These are phyloP conservation scores for Yarrowia divulgata DNA, from an alignment of 805 yeast species.

Conservation along the genomic window DNA sequence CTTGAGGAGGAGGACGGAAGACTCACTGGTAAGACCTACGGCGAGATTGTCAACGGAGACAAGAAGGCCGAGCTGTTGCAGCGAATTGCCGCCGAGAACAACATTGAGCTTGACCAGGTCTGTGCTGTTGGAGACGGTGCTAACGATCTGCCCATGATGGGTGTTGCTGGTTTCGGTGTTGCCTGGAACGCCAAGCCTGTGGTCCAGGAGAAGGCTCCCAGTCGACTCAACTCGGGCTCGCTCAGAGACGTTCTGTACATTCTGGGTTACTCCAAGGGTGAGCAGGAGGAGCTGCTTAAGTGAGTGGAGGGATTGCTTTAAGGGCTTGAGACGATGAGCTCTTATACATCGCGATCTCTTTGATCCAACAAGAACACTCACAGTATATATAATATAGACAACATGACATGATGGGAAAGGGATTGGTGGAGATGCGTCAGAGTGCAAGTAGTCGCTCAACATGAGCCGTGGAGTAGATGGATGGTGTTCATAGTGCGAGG, in stretches of 20 bases:
- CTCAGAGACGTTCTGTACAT: slow-evolving; percentile 80
- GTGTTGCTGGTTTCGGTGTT: slow-evolving; percentile 86
- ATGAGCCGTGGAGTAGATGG: no score
- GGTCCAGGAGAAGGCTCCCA: slow-evolving; percentile 85
- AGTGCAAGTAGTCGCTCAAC: no score
- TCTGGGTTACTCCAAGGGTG: slow-evolving; percentile 59
- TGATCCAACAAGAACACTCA: neutral
- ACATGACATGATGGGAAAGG: neutral
- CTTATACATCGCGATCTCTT: neutral
- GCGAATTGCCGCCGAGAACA: slow-evolving; percentile 52
- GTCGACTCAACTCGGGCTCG: slow-evolving; percentile 75
- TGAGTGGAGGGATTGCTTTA: neutral
- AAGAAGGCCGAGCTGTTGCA: slow-evolving; percentile 77
- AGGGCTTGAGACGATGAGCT: no score
- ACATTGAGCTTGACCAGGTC: slow-evolving; percentile 52
- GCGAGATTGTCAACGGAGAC: slow-evolving; percentile 85
- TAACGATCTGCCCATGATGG: slow-evolving; percentile 93
- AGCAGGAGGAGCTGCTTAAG: slow-evolving; percentile 42
- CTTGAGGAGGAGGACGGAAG: slow-evolving; percentile 56
- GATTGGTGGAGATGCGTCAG: no score
- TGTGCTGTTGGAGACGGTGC: slow-evolving; percentile 98
- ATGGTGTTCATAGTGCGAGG: no score
- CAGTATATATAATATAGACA: slow-evolving; percentile 3
- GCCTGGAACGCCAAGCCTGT: slow-evolving; percentile 98
- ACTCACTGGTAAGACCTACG: slow-evolving; percentile 78